Evolutionary conservation across 1,284 basidiomycete genomes (phyloP).

Genomic region (Abortiporus biennis): DNA sequence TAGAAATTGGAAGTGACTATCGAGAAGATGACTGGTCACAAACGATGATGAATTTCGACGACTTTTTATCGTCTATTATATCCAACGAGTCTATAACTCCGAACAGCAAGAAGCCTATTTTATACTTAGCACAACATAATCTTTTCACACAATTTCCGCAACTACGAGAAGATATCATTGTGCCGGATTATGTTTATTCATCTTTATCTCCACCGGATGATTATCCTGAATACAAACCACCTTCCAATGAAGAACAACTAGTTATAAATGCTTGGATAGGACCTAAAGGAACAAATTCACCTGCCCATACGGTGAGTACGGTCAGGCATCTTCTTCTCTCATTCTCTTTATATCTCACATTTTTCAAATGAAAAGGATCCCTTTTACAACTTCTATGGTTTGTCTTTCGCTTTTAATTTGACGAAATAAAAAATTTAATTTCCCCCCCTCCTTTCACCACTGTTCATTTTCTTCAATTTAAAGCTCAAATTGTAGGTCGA

Average conservation of each 20-base stretch:
- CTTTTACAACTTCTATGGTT: constrained; percentile 89
- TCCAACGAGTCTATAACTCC: constrained; percentile 15
- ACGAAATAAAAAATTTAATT: constrained; percentile 1
- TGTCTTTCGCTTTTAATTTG: background rate
- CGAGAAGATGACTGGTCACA: constrained; percentile 81
- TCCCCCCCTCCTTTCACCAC: constrained; percentile 5
- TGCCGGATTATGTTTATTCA: constrained; percentile 88
- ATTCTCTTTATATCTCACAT: background rate
- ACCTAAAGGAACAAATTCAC: constrained; percentile 69
- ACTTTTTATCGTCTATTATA: constrained; percentile 55
- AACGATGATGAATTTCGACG: constrained; percentile 71
- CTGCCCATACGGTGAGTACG: constrained; percentile 84
- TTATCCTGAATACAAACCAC: constrained; percentile 55
- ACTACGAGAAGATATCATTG: constrained; percentile 65
- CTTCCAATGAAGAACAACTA: constrained; percentile 61
- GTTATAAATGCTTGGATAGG: constrained; percentile 90
- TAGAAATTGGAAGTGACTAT: constrained; percentile 88
- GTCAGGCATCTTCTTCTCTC: too few relatives aligned
- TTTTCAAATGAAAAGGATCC: constrained; percentile 63
- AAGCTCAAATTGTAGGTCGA: constrained; percentile 82
- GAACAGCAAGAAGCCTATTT: constrained; percentile 21
- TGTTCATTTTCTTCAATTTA: constrained; percentile 2
- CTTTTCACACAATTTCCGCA: constrained; percentile 82
- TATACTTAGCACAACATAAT: constrained; percentile 93
- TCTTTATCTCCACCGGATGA: constrained; percentile 41